Evolutionary conservation across 345 rosid species (phyloP), one percentile per base, ranked within the genome.

Genomic region (Populus pruinosa): DNA sequence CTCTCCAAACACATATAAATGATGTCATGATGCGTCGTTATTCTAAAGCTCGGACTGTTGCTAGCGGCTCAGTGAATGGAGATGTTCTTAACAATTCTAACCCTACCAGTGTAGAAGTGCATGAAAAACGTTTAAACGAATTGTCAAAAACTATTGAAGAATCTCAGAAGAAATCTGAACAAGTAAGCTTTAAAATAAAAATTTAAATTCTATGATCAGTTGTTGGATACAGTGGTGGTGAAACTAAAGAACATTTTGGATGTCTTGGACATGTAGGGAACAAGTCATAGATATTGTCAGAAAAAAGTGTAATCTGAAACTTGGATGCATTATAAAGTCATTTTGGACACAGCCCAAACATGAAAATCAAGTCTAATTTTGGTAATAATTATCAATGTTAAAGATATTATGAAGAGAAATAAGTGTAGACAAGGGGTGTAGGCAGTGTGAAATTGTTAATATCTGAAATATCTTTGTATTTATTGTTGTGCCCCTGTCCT

Each of bases 21-120:
- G 99, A 96, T 87, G 97, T 96, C 75, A 96, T 96, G 99, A 76
- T 96, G 84, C 91, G 97, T n/a, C 96, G 97, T 71, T 96, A 93
- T 85, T 93, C 99, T 75, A 96, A 96, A 85, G 98, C 97, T 67
- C 89, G 93, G 66, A 87, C 93, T 77, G 82, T 81, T 80, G 87
- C 89, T 76, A 83, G 83, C 78, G 88, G 88, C 81, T 84, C 91
- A 70, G 82, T 83, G 67, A 89, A 92, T 88, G 98, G 93, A 67
- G 96, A 92, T 85, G 77, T 83, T 75, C 86, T 94, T 2, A 90
- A 81, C 82, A 87, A 79, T 85, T 81, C 76, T 61, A 96, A 88
- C 82, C 86, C 91, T 61, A 85, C 86, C 70, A 90, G 83, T 72
- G 77, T 83, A 73, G 98, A 96, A 79, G 74, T 78, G 53, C 80